Conservation (phyloP, 2,329 filamentous ascomycete genomes). For the Didymella keratinophila region DNA sequence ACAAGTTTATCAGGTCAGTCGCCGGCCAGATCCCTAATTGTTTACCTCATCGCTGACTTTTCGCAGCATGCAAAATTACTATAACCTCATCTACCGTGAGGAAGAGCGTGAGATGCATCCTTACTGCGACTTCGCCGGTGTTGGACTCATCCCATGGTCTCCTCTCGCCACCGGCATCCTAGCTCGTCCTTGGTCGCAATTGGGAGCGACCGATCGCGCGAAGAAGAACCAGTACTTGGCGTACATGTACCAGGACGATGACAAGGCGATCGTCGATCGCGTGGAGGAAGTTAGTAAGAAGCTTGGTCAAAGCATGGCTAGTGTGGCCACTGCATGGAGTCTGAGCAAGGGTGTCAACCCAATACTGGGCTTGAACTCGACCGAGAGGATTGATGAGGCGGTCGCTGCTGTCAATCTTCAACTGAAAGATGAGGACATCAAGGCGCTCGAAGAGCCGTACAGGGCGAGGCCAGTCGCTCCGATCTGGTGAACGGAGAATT, state of each 20-base stretch:
- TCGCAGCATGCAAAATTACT: not conserved
- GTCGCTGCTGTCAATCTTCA: conserved; percentile 1
- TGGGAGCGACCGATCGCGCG: not conserved
- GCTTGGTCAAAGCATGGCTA: conserved; percentile 65
- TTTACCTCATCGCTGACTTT: not conserved
- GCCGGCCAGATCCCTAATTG: not conserved
- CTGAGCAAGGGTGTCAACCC: conserved; percentile 29
- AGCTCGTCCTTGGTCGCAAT: conserved; percentile 35
- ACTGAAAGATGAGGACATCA: no score
- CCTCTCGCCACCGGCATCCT: conserved; percentile 48
- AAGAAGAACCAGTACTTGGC: conserved; percentile 2
- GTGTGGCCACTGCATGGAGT: conserved; percentile 53
- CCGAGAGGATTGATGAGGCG: not conserved
- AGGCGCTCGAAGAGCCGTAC: not conserved
- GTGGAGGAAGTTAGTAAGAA: conserved; percentile 64
- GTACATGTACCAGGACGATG: conserved; percentile 44
- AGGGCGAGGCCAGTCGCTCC: not conserved
- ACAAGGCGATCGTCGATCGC: conserved; percentile 58
- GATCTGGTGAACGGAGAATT: not conserved
- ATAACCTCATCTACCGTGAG: conserved; percentile 48
- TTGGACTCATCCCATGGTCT: conserved; percentile 42
- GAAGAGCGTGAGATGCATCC: conserved; percentile 55
- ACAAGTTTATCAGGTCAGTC: not conserved
- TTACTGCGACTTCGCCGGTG: conserved; percentile 42
- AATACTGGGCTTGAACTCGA: conserved; percentile 18